Percentiles rank a stretch among this genome's conserved stretches.
phyloP scores from a whole-genome alignment of 1,139 yeast genomes.

The Saccharomyces hybrid region DNA sequence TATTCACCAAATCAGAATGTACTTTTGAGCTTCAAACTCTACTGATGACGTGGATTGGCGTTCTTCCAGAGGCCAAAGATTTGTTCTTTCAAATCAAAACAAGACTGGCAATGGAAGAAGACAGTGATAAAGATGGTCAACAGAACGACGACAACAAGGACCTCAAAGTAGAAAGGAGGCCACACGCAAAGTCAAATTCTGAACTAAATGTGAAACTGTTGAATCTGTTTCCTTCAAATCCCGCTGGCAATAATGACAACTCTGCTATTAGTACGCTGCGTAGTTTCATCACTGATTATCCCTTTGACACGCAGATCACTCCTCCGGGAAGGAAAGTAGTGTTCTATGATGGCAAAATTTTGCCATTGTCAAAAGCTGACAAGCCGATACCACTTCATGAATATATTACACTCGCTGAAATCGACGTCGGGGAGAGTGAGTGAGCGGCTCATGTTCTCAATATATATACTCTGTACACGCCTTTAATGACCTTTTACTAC shows the following conservation, averaged over 20 bases:
- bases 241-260: constrained; percentile 14
- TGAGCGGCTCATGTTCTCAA: neutral
- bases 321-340: constrained; percentile 22
- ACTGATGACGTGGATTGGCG: constrained; percentile 56
- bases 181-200: constrained; percentile 5
- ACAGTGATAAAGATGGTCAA: neutral
- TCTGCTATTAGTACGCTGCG: constrained; percentile 23
- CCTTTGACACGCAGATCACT: constrained; percentile 19
- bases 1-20: constrained; percentile 41
- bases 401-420: neutral
- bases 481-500: neutral
- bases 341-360: constrained; percentile 19
- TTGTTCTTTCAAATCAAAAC: constrained; percentile 33
- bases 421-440: neutral
- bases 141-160: constrained; percentile 2
- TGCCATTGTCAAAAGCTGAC: constrained; percentile 15
- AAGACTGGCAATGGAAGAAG: constrained; percentile 7
- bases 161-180: neutral
- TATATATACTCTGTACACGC: neutral
- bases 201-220: constrained; percentile 18
- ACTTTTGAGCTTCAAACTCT: constrained; percentile 50
- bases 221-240: constrained; percentile 19
- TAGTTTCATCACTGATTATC: constrained; percentile 19
- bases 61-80: constrained; percentile 39
- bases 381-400: constrained; percentile 3